These are phyloP conservation scores for Xylaria sp. DNA, from an alignment of 2,329 filamentous ascomycete genomes.

Conservation along the genomic window DNA sequence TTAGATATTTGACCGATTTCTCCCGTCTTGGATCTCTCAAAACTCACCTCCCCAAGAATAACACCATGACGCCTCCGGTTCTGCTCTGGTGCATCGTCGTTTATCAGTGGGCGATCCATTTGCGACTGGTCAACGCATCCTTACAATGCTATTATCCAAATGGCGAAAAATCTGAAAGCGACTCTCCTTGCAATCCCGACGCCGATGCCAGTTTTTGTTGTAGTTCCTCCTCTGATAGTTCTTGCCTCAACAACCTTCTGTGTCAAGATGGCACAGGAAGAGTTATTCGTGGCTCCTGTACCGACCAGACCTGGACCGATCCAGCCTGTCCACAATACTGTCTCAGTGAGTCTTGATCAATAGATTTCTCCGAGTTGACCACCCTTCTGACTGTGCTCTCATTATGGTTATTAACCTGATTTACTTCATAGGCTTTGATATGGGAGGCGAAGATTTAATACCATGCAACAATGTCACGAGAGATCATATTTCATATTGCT, in stretches of 20 bases:
- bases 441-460: conserved; percentile 17
- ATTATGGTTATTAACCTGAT: neutral
- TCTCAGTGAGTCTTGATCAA: conserved; percentile 2
- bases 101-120: conserved; percentile 6
- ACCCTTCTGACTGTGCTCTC: neutral
- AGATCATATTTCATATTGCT: conserved; percentile 15
- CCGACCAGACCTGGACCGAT: conserved; percentile 12
- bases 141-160: conserved; percentile 13
- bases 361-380: neutral
- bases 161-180: neutral
- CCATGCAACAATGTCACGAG: conserved; percentile 19
- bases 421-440: neutral
- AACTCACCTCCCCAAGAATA: neutral
- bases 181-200: conserved; percentile 17
- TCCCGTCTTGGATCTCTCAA: neutral
- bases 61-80: neutral
- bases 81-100: neutral
- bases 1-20: neutral
- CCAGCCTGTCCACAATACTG: conserved; percentile 20
- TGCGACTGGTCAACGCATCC: neutral
- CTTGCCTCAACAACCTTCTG: conserved; percentile 9
- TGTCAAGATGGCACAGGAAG: conserved; percentile 5
- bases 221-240: conserved; percentile 4
- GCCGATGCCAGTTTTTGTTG: conserved; percentile 14
- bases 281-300: conserved; percentile 18